These are phyloP conservation scores for Pouteria glomerata DNA, from an alignment of 148 eudicot genomes.

Conservation along the genomic window DNA sequence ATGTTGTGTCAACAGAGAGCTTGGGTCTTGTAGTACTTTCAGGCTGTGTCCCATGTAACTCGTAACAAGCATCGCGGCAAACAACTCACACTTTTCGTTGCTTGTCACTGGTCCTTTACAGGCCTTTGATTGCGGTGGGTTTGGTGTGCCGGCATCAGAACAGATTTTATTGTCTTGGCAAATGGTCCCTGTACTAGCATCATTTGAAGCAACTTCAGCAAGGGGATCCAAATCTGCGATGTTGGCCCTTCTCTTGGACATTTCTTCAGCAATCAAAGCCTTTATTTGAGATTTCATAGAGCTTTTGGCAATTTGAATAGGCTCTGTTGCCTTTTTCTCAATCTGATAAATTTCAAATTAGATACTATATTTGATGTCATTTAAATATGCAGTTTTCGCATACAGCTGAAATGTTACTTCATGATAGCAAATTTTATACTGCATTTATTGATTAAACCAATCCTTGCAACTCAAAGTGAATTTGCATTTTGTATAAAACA, in stretches of 20 bases:
- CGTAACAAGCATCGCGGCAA: slow-evolving; percentile 24
- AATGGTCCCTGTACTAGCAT: neutral
- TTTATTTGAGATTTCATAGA: slow-evolving; percentile 55
- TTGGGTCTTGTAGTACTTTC: slow-evolving; percentile 43
- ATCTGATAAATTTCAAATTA: slow-evolving; percentile 21
- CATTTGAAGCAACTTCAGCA: neutral
- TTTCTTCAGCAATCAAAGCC: slow-evolving; percentile 52
- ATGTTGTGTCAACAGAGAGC: slow-evolving; percentile 23
- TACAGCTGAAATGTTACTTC: too few species aligned
- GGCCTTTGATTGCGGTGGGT: slow-evolving; percentile 4
- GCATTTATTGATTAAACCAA: neutral
- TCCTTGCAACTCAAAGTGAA: neutral
- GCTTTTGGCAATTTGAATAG: slow-evolving; percentile 31
- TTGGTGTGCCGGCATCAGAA: slow-evolving; percentile 9
- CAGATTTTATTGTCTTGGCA: neutral
- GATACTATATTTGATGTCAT: too few species aligned
- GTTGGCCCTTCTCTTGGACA: slow-evolving; percentile 43
- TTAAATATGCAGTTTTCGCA: too few species aligned
- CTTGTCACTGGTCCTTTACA: neutral
- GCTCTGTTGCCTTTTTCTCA: slow-evolving; percentile 19
- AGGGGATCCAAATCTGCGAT: slow-evolving; percentile 16
- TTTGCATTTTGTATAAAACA: neutral
- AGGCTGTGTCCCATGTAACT: slow-evolving; percentile 25
- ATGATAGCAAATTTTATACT: neutral
- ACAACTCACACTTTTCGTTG: slow-evolving; percentile 25